Percentiles rank a stretch among this genome's conserved stretches.
Conservation (phyloP, 176 grass and related monocot genomes). For the Musa schizocarpa region DNA sequence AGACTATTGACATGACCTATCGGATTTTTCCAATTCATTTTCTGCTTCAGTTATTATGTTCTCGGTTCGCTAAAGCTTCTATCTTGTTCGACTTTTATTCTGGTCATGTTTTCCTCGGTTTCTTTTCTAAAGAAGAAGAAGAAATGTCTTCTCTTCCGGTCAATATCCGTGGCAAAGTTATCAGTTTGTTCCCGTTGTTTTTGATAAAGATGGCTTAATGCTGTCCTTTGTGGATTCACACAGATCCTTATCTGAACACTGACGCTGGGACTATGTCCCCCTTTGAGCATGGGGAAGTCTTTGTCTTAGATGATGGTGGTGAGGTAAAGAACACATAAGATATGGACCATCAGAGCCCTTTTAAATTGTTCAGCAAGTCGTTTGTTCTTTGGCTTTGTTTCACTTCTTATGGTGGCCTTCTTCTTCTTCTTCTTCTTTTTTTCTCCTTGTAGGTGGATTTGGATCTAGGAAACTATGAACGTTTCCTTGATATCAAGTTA, state of each 20-base stretch:
- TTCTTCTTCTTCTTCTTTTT: neutral
- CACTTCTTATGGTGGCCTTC: conserved; percentile 16
- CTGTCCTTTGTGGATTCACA: conserved; percentile 14
- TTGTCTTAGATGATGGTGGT: conserved; percentile 92
- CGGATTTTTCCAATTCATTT: too few relatives aligned
- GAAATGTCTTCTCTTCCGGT: neutral
- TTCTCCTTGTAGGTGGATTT: conserved; percentile 61
- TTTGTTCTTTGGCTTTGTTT: conserved; percentile 10
- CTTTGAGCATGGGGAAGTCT: conserved; percentile 90
- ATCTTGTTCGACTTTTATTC: neutral
- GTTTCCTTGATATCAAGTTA: conserved; percentile 94
- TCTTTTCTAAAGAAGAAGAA: neutral
- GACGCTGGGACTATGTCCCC: conserved; percentile 99
- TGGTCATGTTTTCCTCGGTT: neutral
- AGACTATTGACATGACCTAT: too few relatives aligned
- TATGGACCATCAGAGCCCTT: too few relatives aligned
- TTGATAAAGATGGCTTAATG: neutral
- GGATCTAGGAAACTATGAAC: conserved; percentile 97
- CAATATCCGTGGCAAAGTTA: neutral
- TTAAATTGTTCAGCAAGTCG: neutral
- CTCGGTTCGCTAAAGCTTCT: too few relatives aligned
- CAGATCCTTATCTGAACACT: conserved; percentile 98
- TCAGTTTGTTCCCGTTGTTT: neutral
- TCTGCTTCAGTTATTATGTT: too few relatives aligned
- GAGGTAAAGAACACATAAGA: conserved; percentile 41